Conservation (phyloP, 495 filamentous ascomycete species). For the Cairneyella variabilis region DNA sequence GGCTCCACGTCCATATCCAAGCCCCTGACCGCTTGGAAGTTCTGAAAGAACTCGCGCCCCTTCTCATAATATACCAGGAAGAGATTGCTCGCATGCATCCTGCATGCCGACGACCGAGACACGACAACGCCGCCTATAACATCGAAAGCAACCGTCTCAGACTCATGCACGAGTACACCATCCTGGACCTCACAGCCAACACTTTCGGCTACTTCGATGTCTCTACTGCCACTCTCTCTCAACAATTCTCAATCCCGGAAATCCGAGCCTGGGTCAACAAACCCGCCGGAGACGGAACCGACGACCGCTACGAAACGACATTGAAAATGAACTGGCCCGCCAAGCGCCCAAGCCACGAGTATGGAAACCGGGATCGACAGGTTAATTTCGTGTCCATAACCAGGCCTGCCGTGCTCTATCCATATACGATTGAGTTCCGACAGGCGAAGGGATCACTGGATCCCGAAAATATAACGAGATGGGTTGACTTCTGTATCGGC, state of each 20-base stretch:
- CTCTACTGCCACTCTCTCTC: not conserved
- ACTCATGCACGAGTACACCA: not conserved
- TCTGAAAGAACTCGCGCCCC: slow-evolving; percentile 14
- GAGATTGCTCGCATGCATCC: slow-evolving; percentile 16
- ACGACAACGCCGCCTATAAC: not conserved
- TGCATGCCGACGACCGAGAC: slow-evolving; percentile 9
- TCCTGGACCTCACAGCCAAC: not conserved
- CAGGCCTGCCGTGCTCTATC: not conserved
- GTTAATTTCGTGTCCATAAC: slow-evolving; percentile 8
- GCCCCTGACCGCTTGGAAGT: slow-evolving; percentile 11
- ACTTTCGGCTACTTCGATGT: not conserved
- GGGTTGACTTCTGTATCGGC: slow-evolving; percentile 16
- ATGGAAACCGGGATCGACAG: slow-evolving; percentile 10
- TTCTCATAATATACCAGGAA: slow-evolving; percentile 16
- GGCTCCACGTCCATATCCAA: slow-evolving; percentile 20
- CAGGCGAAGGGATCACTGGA: slow-evolving; percentile 12
- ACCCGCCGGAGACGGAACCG: not conserved
- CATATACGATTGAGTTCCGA: slow-evolving; percentile 18
- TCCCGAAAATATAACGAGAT: not conserved
- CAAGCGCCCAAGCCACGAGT: too few species aligned
- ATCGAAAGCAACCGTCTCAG: slow-evolving; percentile 15
- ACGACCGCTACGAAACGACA: not conserved
- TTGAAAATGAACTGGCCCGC: not conserved
- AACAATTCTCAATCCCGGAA: not conserved
- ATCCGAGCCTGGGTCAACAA: not conserved